A percentile compares a stretch with the other conserved stretches of the same genome.
Evolutionary conservation across 140 eudicot genomes (phyloP).

Genomic region (Bidens hawaiensis): DNA sequence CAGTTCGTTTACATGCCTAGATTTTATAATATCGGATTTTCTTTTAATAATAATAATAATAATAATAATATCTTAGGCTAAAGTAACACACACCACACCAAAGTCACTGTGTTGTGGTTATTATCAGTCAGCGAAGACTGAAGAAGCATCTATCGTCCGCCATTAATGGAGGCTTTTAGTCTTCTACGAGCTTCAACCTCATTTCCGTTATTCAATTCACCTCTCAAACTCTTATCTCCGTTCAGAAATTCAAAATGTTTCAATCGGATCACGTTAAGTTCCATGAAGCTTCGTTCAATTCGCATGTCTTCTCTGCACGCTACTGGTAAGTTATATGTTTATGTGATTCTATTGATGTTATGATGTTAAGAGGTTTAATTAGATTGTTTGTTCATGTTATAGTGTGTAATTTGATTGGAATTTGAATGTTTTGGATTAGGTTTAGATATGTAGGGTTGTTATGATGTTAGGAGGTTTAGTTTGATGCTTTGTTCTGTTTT

Average conservation of each 20-base stretch:
- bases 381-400: neutral
- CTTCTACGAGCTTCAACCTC: no score
- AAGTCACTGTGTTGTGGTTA: no score
- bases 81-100: no score
- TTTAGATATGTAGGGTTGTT: no score
- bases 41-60: no score
- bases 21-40: no score
- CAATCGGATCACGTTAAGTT: constrained; percentile 8
- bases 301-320: constrained; percentile 25
- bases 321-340: constrained; percentile 24
- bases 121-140: no score
- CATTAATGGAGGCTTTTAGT: no score
- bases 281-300: constrained; percentile 24
- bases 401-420: neutral
- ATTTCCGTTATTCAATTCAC: no score
- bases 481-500: neutral
- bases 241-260: constrained; percentile 17
- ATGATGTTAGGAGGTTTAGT: neutral
- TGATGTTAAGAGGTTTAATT: neutral
- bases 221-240: constrained; percentile 14
- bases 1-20: no score
- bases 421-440: neutral
- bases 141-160: no score
- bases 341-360: neutral
- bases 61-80: no score